Base-by-base conservation (phyloP, 139 green algal genomes). In the Tetraselmis striata region DNA sequence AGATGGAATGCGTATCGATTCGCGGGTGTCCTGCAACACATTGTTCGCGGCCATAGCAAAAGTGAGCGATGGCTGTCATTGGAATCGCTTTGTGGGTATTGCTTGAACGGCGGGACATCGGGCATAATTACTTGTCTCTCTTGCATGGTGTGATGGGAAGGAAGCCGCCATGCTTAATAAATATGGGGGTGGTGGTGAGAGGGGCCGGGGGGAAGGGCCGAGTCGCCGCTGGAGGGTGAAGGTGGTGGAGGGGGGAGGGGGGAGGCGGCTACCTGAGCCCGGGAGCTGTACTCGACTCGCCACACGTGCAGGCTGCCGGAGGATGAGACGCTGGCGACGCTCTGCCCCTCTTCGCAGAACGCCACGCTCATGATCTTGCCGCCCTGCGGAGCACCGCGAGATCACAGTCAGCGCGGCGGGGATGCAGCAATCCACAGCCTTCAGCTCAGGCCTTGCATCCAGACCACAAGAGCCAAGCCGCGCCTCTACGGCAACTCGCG, bases 271-370 rank as follows among this genome's bases (percentile, higher is more conserved):
- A 67, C 45, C 45, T 67, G 45, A 25, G 45, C 45, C 0, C 90
- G 84, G 23, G 82, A 87, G n/a, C 82, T 88, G 79, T 92, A 92
- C 84, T 98, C 93, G 76, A 97, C 92, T 0, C 92, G 80, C 94
- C 94, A 98, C 82, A 97, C 86, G 76, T 98, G 95, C 23, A 98
- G 80, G 24, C 81, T 90, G 45, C 95, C 95, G 28, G 84, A 82
- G 77, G 83, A 82, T 74, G 85, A 92, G 59, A 83, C 94, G 0
- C 84, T 90, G 1, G 91, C 92, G 5, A 97, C 86, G 29, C 79
- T 94, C 76, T 87, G 79, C 29, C 87, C 83, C 75, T 93, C 92
- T 76, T 90, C 84, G 76, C 87, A 92, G 2, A 85, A 82, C 5
- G 86, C 86, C 58, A 88, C 85, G 1, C 80, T 76, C 26, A 86